Base-by-base conservation (phyloP, 371 early-diverging fungal species). In the Syncephalastrum racemosum region DNA sequence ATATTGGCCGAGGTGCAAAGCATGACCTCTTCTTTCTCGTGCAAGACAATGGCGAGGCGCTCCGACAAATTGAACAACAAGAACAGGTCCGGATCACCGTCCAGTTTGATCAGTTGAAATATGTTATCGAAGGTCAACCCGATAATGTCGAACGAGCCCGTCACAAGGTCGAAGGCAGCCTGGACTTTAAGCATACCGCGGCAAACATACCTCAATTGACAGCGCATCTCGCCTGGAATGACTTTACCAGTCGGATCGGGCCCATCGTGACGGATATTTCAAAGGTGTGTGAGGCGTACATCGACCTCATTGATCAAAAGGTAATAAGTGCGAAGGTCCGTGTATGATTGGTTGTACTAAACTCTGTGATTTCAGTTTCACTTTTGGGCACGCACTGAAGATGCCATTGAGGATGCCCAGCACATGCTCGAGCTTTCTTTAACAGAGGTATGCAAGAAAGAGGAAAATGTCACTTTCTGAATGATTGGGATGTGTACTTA, bases 21-120 rank as follows among this genome's bases (percentile, higher is more conserved):
- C 59, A 68, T 8, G 66, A 75, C 23, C 39, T 75, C 39, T 75
- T 75, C 39, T 75, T 75, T 23, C 54, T 69, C 36, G 63, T 75
- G 51, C 63, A 64, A 10, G 69, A 70, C 14, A 65, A 75, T 48
- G 75, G 72, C 6, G 49, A 53, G 4, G 67, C 58, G 3, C 51
- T 75, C 15, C 43, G 64, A 40, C 27, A 51, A 2, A 70, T 75
- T 20, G 75, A 75, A 46, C 23, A 60, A 16, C 23, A 45, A 10
- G 42, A 67, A 50, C 24, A 74, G 39, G 74, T 68, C 0, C 53
- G 58, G 14, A 60, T 74, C 13, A 64, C 62, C 8, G 62, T 74
- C 10, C 61, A 68, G 42, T 62, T 68, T 1, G 46, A 51, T 7
- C 27, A 61, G 13, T 48, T 27, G 2, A 36, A 48, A 12, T 73